Evolutionary conservation across 2,329 filamentous ascomycete genomes (phyloP).

Genomic region (Venturia oleaginea): DNA sequence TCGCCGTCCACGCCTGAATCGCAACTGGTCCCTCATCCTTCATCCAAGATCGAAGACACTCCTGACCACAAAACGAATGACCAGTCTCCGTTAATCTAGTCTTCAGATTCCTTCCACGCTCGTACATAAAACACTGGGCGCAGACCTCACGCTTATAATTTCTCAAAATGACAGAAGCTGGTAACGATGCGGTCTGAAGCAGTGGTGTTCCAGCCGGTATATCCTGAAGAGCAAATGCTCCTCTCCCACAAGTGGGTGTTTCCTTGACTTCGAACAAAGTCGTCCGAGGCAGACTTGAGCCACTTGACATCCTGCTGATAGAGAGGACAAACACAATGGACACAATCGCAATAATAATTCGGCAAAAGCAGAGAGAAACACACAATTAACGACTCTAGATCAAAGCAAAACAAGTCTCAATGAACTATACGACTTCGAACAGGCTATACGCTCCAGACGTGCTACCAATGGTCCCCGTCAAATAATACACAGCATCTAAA

Average conservation of each 20-base stretch:
- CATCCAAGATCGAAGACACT: conserved; percentile 30
- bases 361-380: not conserved
- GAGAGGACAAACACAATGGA: not conserved
- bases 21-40: conserved; percentile 21
- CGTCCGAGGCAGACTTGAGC: not conserved
- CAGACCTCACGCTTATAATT: conserved; percentile 41
- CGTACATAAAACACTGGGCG: conserved; percentile 38
- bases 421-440: not conserved
- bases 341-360: not conserved
- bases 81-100: conserved; percentile 30
- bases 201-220: conserved; percentile 30
- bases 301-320: not conserved
- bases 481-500: not conserved
- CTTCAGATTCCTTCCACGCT: conserved; percentile 32
- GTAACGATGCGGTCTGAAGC: conserved; percentile 29
- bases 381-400: not conserved
- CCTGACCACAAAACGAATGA: conserved; percentile 34
- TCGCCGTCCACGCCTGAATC: conserved; percentile 18
- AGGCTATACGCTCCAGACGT: not conserved
- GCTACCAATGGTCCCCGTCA: not conserved
- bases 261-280: conserved; percentile 6
- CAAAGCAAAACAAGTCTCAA: not conserved
- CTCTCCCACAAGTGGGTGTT: conserved; percentile 35
- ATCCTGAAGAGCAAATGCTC: conserved; percentile 31
- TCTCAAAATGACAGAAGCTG: conserved; percentile 33